Evolutionary conservation across 2,329 filamentous ascomycete species (phyloP).

Genomic region (Lasiodiplodia sp.): DNA sequence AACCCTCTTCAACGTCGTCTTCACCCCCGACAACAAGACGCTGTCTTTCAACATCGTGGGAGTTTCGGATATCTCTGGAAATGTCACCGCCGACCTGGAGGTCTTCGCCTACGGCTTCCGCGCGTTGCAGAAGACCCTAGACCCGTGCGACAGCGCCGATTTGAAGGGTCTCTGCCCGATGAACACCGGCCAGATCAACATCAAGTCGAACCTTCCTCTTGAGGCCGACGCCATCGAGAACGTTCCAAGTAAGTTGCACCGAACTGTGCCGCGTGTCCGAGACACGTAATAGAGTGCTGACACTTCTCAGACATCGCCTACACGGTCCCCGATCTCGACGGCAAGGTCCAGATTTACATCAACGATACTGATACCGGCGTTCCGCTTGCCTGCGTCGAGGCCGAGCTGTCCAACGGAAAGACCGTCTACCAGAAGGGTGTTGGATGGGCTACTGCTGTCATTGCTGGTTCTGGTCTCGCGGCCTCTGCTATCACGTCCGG

Average conservation of each 20-base stretch:
- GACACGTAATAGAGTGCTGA: slow-evolving; percentile 33
- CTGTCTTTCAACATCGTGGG: slow-evolving; percentile 78
- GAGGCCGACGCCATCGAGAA: slow-evolving; percentile 66
- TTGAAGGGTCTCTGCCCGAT: slow-evolving; percentile 87
- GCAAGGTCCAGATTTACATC: slow-evolving; percentile 81
- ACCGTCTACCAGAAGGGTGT: slow-evolving; percentile 89
- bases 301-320: slow-evolving; percentile 73
- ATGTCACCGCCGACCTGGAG: slow-evolving; percentile 77
- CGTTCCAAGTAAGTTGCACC: slow-evolving; percentile 67
- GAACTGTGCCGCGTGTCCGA: background rate
- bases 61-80: slow-evolving; percentile 82
- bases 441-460: slow-evolving; percentile 87
- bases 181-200: slow-evolving; percentile 80
- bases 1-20: slow-evolving; percentile 84
- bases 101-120: slow-evolving; percentile 84
- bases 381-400: slow-evolving; percentile 85
- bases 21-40: slow-evolving; percentile 76
- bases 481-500: slow-evolving; percentile 90
- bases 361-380: slow-evolving; percentile 70
- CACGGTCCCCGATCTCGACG: slow-evolving; percentile 88
- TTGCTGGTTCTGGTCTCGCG: slow-evolving; percentile 82
- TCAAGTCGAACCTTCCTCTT: slow-evolving; percentile 71
- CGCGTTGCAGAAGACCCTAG: slow-evolving; percentile 70
- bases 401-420: slow-evolving; percentile 86
- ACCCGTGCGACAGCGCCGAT: slow-evolving; percentile 74